These are phyloP conservation scores for Phycomyces nitens DNA, from an alignment of 192 early-diverging fungal species.

Conservation along the genomic window DNA sequence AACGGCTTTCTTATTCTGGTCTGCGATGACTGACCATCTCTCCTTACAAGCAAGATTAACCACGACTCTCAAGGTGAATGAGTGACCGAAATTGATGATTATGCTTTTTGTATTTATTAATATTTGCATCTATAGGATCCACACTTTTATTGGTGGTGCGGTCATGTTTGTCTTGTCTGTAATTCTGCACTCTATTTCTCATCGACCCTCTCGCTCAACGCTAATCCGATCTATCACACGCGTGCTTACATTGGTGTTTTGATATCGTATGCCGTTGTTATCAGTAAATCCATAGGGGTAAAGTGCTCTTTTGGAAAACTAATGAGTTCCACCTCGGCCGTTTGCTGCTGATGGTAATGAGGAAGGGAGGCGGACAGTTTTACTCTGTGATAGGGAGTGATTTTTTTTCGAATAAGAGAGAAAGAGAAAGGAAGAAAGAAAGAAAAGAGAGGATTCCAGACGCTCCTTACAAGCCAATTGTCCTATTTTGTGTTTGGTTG, in stretches of 20 bases:
- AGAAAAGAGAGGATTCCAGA: too few species aligned
- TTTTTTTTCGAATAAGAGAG: too few species aligned
- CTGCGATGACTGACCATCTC: too few species aligned
- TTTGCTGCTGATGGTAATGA: background rate
- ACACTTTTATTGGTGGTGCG: conserved; percentile 52
- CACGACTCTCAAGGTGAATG: background rate
- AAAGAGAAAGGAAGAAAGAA: too few species aligned
- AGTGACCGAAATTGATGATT: background rate
- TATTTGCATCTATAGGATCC: conserved; percentile 32
- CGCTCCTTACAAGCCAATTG: background rate
- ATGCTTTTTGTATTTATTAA: background rate
- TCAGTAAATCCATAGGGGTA: conserved; percentile 74
- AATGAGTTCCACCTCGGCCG: background rate
- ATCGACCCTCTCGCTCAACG: conserved; percentile 38
- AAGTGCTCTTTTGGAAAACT: conserved; percentile 21
- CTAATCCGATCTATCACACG: conserved; percentile 42
- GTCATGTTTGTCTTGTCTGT: conserved; percentile 40
- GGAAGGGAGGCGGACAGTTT: too few species aligned
- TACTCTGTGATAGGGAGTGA: too few species aligned
- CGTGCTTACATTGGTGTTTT: conserved; percentile 67
- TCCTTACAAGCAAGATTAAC: background rate
- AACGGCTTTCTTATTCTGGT: too few species aligned
- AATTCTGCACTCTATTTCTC: conserved; percentile 36
- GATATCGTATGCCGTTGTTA: conserved; percentile 66
- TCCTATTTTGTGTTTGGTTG: background rate